These are phyloP conservation scores for Imleria badia DNA, from an alignment of 768 basidiomycete species.

Conservation along the genomic window DNA sequence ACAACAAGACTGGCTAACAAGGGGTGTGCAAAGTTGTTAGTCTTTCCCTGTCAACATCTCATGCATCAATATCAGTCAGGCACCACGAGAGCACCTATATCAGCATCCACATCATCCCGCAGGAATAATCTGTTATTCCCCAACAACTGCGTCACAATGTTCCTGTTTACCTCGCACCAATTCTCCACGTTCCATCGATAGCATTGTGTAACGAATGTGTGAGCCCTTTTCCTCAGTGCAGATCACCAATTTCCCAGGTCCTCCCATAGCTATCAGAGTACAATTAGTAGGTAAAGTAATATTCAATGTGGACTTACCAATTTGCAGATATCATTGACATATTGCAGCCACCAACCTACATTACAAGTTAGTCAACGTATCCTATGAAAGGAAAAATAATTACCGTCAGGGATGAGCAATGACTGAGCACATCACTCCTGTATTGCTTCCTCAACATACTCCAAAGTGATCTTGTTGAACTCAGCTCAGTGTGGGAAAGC, in stretches of 20 bases:
- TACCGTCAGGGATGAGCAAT: neutral
- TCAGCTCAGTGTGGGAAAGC: neutral
- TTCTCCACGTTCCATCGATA: neutral
- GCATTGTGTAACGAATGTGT: too few species aligned
- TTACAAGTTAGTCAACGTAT: neutral
- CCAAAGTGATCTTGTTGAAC: neutral
- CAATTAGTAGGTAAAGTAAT: neutral
- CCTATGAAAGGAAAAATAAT: neutral
- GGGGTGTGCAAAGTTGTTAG: neutral
- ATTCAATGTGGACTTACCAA: neutral
- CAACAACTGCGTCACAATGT: neutral
- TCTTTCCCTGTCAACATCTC: neutral
- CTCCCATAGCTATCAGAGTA: neutral
- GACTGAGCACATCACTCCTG: neutral
- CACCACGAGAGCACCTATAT: neutral
- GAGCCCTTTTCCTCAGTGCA: too few species aligned
- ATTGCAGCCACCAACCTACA: neutral
- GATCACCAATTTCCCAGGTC: neutral
- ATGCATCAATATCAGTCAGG: neutral
- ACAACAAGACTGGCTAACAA: neutral
- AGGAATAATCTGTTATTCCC: neutral
- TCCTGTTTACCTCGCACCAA: neutral
- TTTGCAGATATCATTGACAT: neutral
- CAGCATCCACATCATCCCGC: neutral
- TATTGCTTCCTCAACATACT: neutral